Evolutionary conservation across 2,329 filamentous ascomycete species (phyloP).

Genomic region (Ophiostoma ips): DNA sequence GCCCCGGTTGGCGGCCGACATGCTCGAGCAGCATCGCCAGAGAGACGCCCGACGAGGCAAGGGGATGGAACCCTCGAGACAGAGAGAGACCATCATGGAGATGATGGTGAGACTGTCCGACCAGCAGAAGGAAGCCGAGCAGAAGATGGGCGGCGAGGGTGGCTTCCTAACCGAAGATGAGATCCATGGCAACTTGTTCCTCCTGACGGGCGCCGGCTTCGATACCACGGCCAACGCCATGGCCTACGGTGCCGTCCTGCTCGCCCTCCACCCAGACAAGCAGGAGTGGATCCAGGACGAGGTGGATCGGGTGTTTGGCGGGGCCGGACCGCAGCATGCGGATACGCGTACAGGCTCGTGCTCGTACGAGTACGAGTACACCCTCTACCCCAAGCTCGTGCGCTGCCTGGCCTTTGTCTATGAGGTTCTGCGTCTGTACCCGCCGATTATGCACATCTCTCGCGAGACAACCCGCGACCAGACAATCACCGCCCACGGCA

Average conservation of each 20-base stretch:
- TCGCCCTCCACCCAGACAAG: conserved; percentile 19
- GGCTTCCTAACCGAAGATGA: conserved; percentile 17
- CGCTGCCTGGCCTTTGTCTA: conserved; percentile 32
- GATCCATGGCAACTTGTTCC: conserved; percentile 27
- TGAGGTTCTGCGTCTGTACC: conserved; percentile 29
- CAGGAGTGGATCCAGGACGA: conserved; percentile 11
- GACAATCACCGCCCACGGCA: conserved; percentile 17
- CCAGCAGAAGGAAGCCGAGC: conserved; percentile 10
- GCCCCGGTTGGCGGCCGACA: conserved; percentile 17
- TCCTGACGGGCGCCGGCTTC: conserved; percentile 37
- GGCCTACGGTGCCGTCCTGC: conserved; percentile 36
- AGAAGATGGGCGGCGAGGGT: conserved; percentile 4
- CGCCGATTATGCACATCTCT: conserved; percentile 24
- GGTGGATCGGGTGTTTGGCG: conserved; percentile 28
- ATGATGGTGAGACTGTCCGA: conserved; percentile 19
- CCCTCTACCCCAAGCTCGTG: conserved; percentile 28
- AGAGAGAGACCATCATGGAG: conserved; percentile 18
- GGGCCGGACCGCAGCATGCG: conserved; percentile 17
- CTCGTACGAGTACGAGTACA: conserved; percentile 26
- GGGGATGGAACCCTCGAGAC: neutral
- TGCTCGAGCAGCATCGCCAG: conserved; percentile 17
- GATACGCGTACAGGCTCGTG: too few relatives aligned
- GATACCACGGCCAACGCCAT: conserved; percentile 24
- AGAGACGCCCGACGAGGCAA: neutral
- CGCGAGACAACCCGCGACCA: conserved; percentile 20